Percentiles rank a stretch among this genome's conserved stretches.
These are phyloP conservation scores for Fusarium compactum DNA, from an alignment of 2,329 filamentous ascomycete genomes.

Conservation along the genomic window DNA sequence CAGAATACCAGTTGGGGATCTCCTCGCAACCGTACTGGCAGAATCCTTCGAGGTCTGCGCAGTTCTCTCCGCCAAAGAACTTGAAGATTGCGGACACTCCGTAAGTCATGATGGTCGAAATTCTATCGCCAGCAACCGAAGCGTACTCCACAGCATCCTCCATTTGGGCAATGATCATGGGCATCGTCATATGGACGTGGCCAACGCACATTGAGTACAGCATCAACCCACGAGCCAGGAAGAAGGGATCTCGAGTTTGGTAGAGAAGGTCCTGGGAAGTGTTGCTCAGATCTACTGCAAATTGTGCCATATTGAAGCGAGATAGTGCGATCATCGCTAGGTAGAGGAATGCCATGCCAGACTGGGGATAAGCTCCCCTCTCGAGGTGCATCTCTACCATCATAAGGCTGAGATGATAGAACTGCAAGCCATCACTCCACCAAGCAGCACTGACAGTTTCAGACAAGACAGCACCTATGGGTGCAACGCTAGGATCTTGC, in stretches of 20 bases:
- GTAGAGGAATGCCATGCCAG: conserved; percentile 75
- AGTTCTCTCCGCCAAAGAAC: conserved; percentile 77
- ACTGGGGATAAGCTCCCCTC: conserved; percentile 75
- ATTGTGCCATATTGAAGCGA: conserved; percentile 77
- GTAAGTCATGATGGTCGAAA: conserved; percentile 77
- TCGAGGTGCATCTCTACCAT: conserved; percentile 75
- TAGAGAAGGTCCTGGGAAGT: conserved; percentile 74
- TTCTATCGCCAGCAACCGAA: conserved; percentile 75
- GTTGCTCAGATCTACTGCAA: conserved; percentile 73
- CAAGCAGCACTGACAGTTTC: conserved; percentile 78
- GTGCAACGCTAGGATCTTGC: conserved; percentile 67
- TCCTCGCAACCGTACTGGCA: conserved; percentile 80
- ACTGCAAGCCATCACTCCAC: conserved; percentile 79
- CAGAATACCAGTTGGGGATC: conserved; percentile 76
- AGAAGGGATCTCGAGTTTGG: conserved; percentile 72
- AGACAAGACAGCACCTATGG: conserved; percentile 76
- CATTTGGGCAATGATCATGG: conserved; percentile 68
- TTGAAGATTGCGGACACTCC: conserved; percentile 75
- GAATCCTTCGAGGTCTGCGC: conserved; percentile 76
- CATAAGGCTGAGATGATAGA: conserved; percentile 76
- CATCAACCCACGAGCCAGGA: conserved; percentile 75
- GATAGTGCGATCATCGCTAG: conserved; percentile 74
- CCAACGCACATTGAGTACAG: conserved; percentile 77
- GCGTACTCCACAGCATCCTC: conserved; percentile 76
- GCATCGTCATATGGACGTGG: conserved; percentile 74